Evolutionary conservation across 1,139 yeast genomes (phyloP), one percentile per base, ranked within the genome.

Genomic region (Saccharomyces hybrid): DNA sequence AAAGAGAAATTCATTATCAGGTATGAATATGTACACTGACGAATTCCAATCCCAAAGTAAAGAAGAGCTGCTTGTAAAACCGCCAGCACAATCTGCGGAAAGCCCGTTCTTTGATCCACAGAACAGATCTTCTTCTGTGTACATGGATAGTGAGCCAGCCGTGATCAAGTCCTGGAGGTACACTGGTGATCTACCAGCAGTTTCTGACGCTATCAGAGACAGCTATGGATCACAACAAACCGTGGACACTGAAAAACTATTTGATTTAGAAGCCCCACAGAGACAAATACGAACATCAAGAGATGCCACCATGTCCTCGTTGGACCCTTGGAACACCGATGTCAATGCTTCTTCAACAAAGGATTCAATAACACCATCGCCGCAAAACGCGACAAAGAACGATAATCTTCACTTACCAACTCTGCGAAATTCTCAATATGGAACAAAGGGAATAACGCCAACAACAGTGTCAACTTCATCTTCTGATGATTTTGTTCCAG

Each of bases 231-330:
- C 97, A 0, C 66, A 87, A 59, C 91, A 93, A 38, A 89, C 97
- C 0, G 93, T 90, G 28, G 84, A 93, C 50, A 88, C 97, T 0
- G 90, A 85, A 55, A 95, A 89, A 69, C 76, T 90, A 49, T 79
- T 89, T 65, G 86, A 90, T 8, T 32, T 32, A 5, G 38, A 32
- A 13, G 38, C 14, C 14, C 38, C 38, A n/a, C 38, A 13, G 14
- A 3, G 14, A 32, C 38, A 32, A 61, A 73, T 74, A 50, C 70
- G 71, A 47, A 64, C 74, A 32, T 70, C 70, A 47, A 74, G 75
- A 58, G 75, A 73, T 55, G 75, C 75, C 29, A 67, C 72, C 54
- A 73, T 72, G 57, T 72, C 76, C 1, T 68, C 70, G 29, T 63
- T 77, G 25, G 72, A 74, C 5, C 59, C 72, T 54, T 55, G 66